Evolutionary conservation across 2,329 filamentous ascomycete species (phyloP), one percentile per base, ranked within the genome.

Genomic region (Sporothrix variecibatus): DNA sequence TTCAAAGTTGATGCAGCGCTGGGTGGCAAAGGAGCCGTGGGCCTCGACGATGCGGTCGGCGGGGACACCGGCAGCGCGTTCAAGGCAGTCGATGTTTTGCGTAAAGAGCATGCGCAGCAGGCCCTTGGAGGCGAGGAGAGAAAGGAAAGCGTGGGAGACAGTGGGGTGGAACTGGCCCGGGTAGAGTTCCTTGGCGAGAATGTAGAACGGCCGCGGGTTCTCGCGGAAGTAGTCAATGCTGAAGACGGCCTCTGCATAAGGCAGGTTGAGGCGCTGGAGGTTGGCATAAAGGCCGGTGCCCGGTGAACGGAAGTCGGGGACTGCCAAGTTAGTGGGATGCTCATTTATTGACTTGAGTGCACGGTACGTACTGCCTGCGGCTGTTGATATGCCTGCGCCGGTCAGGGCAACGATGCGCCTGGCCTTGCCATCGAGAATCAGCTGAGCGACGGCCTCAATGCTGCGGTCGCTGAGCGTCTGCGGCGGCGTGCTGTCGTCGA

Each of bases 41-140:
- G 96, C 96, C 83, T 98, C 95, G 43, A 99, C 87, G 69, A 99
- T 95, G 82, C 89, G 91, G 1, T 95, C 90, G 0, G 85, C 87
- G 0, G 94, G 93, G 0, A 99, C 91, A 34, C 96, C 96, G 15
- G 95, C 96, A 77, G 89, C 87, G 28, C 95, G 90, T 83, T 99
- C 96, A 15, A 99, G 87, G 79, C 94, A 97, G 84, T 99, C 96
- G 78, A 99, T 98, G 80, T 99, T 99, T 81, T 99, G 96, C 0
- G 96, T 98, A 82, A 98, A 99, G 72, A 96, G 89, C 85, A 94
- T 96, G 77, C 92, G 85, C 31, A 99, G 85, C 56, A 95, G 85
- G 3, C 89, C 90, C 83, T 97, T 97, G 75, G 91, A 86, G 74
- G 95, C 88, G 20, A 98, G 89, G 31, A 99, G 86, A 17, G 90